Conservation (phyloP, 208 protist genomes). For the Leishmania gerbilli region DNA sequence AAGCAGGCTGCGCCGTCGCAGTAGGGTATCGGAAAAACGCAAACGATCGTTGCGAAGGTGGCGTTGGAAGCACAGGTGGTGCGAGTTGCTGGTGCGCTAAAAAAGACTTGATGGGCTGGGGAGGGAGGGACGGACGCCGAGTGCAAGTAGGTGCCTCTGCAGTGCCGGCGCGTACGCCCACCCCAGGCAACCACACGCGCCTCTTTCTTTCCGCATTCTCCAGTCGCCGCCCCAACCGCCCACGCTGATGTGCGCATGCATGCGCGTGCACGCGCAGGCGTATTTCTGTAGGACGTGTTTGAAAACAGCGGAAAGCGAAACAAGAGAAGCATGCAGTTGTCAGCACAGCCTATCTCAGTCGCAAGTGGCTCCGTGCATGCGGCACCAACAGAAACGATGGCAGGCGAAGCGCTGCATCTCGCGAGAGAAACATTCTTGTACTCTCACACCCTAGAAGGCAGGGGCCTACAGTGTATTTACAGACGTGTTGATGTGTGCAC, state of each 20-base stretch:
- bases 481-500: not conserved
- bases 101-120: not conserved
- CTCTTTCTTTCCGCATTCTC: not conserved
- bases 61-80: not conserved
- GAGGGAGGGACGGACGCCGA: not conserved
- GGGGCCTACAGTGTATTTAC: not conserved
- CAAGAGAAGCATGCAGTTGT: not conserved
- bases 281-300: not conserved
- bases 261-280: not conserved
- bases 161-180: not conserved
- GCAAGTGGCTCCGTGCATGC: not conserved
- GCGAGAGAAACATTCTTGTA: not conserved
- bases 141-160: not conserved
- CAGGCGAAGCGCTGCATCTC: not conserved
- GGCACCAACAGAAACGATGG: not conserved
- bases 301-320: not conserved
- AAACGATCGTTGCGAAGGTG: not conserved
- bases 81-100: not conserved
- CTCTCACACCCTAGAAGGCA: not conserved
- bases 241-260: not conserved
- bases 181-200: not conserved
- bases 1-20: conserved; percentile 18
- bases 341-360: not conserved
- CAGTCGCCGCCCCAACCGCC: not conserved
- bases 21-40: not conserved